A percentile compares a stretch with the other conserved stretches of the same genome.
Evolutionary conservation across 371 early-diverging fungal species (phyloP).

Genomic region (Apophysomyces variabilis): DNA sequence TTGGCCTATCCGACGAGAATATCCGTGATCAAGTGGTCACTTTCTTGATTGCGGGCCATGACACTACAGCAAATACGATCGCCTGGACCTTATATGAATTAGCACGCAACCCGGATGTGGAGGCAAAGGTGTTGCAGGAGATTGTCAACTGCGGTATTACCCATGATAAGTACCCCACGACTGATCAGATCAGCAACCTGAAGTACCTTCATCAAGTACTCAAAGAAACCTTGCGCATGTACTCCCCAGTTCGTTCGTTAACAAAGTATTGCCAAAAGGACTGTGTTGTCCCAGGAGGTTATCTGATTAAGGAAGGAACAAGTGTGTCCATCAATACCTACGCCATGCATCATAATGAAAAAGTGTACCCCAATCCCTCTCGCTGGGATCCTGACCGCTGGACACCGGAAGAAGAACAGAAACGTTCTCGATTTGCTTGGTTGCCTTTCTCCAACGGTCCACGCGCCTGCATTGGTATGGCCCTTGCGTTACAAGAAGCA

Average conservation of each 20-base stretch:
- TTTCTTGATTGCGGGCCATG: conserved; percentile 44
- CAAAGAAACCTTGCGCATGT: conserved; percentile 48
- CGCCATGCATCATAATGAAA: conserved; percentile 37
- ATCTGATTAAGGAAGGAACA: conserved; percentile 22
- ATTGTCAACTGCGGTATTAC: conserved; percentile 38
- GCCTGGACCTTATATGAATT: conserved; percentile 41
- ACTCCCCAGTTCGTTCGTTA: conserved; percentile 39
- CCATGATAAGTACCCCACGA: conserved; percentile 23
- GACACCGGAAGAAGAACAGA: conserved; percentile 41
- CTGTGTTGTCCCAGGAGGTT: conserved; percentile 34
- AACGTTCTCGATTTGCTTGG: conserved; percentile 40
- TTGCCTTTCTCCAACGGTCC: conserved; percentile 46
- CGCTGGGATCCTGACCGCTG: conserved; percentile 45
- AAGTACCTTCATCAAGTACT: conserved; percentile 29
- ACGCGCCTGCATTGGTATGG: conserved; percentile 47
- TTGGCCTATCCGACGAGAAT: conserved; percentile 31
- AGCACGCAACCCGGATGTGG: conserved; percentile 32
- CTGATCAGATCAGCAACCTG: conserved; percentile 29
- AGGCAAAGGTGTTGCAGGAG: conserved; percentile 39
- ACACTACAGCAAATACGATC: conserved; percentile 45
- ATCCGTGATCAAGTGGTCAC: conserved; percentile 55
- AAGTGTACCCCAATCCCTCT: conserved; percentile 35
- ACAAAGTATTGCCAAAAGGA: conserved; percentile 36
- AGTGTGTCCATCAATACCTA: conserved; percentile 18
- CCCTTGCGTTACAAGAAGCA: conserved; percentile 43